Evolutionary conservation across 306 rosid species (phyloP), one percentile per base, ranked within the genome.

Genomic region (Ormosia semicastrata): DNA sequence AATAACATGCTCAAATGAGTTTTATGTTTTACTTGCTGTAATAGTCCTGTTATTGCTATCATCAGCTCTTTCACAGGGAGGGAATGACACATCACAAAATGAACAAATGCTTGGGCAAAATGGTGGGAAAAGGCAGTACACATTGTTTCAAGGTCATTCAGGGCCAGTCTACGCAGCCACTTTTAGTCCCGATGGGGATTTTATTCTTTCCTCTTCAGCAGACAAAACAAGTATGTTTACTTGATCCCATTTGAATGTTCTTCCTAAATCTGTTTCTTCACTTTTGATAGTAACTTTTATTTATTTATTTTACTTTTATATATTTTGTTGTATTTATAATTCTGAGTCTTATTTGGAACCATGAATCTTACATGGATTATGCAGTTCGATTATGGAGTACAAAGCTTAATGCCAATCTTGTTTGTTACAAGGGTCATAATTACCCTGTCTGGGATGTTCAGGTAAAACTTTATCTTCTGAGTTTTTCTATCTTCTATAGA

Each of bases 401-500:
- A 58, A 87, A 87, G 73, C 85, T 91, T 60, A 88, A 88, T 73
- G 86, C 91, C 76, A 93, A 89, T 85, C 95, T 93, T 82, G 97
- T 93, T 81, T 93, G 95, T 90, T 93, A 91, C 87, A 91, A 89
- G 89, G 97, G 92, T 83, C 95, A 93, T 81, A 93, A 93, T 83
- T 93, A 93, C 77, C 97, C 95, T 15, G 93, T 91, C 50, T 91
- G 97, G 97, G 97, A 91, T 87, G 97, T 93, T 82, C 92, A 85
- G 91, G 95, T 93, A 88, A 49, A 18, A 12, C 37, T 33, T 59
- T 37, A n/a, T 79, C 59, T 40, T 36, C 30, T 64, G 69, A 77
- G 59, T 64, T 66, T 70, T 76, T 83, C 47, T 65, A 70, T 47
- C 47, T 60, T 62, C 8, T 18, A 36, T 63, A 30, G 13, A 24